Base-by-base conservation (phyloP, 148 eudicot species). In the Vaccinium vitisidaea region DNA sequence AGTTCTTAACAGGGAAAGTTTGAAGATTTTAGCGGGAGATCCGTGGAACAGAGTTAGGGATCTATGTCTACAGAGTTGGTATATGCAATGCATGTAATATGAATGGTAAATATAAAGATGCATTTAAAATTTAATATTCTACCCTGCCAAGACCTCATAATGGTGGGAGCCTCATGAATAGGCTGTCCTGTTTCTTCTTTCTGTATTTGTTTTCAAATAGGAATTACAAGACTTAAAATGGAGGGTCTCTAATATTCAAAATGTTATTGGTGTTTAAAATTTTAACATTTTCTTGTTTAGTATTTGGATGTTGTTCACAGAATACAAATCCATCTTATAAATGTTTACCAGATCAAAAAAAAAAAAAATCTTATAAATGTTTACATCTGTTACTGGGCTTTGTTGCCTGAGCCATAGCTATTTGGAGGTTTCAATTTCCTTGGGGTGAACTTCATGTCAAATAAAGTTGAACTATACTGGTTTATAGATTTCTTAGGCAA, bases 351-450 rank as follows among this genome's bases (percentile, higher is more conserved):
- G 30, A 30, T 30, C 0, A 30, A 30, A 30, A 30, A 30, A 30
- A 30, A 30, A 30, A 30, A 30, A 30, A 30, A 30, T 82, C 49
- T 70, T 19, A 25, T 30, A 10, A 52, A 50, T 36, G 58, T 25
- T 58, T 56, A 61, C 50, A 48, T 71, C 67, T 49, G n/a, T 55
- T 6, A 10, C 36, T 27, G 50, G 16, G 16, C 4, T 49, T 56
- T 58, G 12, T 84, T 76, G 81, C 59, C 27, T 83, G 52, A 50
- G 84, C 79, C 58, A 39, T 49, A 8, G 2, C 8, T 80, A 46
- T 76, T 30, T 84, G 32, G 5, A 30, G 81, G n/a, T 79, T 54
- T 14, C 9, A 2, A 2, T 63, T 75, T 84, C 50, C 82, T 77
- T 77, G 59, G 43, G 63, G 63, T 32, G 11, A 25, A 27, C 69